Percentiles rank a stretch among this genome's conserved stretches.
phyloP scores from a whole-genome alignment of 75 land plant species.

The Sequoia sempervirens region DNA sequence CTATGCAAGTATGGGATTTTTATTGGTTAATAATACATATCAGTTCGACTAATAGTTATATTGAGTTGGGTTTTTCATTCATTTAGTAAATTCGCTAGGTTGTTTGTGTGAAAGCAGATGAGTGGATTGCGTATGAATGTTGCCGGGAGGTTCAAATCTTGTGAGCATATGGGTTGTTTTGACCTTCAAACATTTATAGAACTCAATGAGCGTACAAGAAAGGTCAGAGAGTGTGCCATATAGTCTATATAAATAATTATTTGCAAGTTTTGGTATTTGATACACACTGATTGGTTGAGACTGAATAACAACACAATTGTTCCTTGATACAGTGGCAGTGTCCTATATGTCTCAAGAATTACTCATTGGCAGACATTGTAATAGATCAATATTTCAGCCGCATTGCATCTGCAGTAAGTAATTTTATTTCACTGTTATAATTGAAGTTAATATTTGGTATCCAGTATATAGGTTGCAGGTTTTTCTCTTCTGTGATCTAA shows the following conservation, averaged over 20 bases:
- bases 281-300: not conserved
- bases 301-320: not conserved
- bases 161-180: slow-evolving; percentile 97
- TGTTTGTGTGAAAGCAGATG: slow-evolving; percentile 42
- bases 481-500: not conserved
- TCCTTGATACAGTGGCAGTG: slow-evolving; percentile 90
- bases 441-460: not conserved
- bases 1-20: not conserved
- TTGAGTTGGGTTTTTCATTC: not conserved
- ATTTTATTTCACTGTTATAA: not conserved
- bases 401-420: slow-evolving; percentile 49
- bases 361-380: slow-evolving; percentile 64
- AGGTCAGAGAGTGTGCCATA: slow-evolving; percentile 39
- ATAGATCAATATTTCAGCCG: slow-evolving; percentile 92
- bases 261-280: not conserved
- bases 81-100: not conserved
- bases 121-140: slow-evolving; percentile 90
- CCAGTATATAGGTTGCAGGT: not conserved
- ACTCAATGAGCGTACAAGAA: slow-evolving; percentile 86
- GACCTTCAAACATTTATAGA: slow-evolving; percentile 94
- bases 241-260: not conserved
- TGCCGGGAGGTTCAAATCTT: slow-evolving; percentile 93
- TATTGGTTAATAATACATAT: not conserved
- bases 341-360: slow-evolving; percentile 89
- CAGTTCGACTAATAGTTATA: not conserved